Evolutionary conservation across 495 filamentous ascomycete genomes (phyloP).

Genomic region (Pyrenula massariospora): DNA sequence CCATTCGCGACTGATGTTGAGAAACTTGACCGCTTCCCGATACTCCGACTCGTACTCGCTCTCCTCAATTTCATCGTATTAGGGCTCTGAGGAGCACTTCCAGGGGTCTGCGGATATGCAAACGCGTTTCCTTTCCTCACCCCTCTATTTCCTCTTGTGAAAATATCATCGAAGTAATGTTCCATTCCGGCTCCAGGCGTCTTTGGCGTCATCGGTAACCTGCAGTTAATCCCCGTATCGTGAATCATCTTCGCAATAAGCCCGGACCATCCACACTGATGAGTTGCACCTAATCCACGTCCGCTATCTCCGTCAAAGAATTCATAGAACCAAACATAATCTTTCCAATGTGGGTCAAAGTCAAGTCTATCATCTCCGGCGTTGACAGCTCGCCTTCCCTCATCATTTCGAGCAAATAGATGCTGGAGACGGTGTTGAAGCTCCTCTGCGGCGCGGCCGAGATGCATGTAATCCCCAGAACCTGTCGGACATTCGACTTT

Average conservation of each 20-base stretch:
- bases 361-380: slow-evolving; percentile 71
- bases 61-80: slow-evolving; percentile 47
- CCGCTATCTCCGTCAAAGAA: slow-evolving; percentile 93
- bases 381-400: slow-evolving; percentile 80
- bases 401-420: slow-evolving; percentile 69
- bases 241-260: slow-evolving; percentile 94
- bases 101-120: neutral
- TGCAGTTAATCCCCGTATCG: slow-evolving; percentile 89
- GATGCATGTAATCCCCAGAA: slow-evolving; percentile 89
- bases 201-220: slow-evolving; percentile 83
- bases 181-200: slow-evolving; percentile 70
- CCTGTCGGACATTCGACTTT: slow-evolving; percentile 90
- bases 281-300: slow-evolving; percentile 79
- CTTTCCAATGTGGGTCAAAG: slow-evolving; percentile 84
- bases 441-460: slow-evolving; percentile 93
- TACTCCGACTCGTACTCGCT: slow-evolving; percentile 75
- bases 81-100: slow-evolving; percentile 21
- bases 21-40: slow-evolving; percentile 77
- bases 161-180: slow-evolving; percentile 93
- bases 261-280: slow-evolving; percentile 97
- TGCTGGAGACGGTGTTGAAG: slow-evolving; percentile 92
- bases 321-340: slow-evolving; percentile 91
- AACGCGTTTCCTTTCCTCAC: neutral
- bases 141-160: slow-evolving; percentile 35
- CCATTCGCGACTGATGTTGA: slow-evolving; percentile 27